Evolutionary conservation across 495 filamentous ascomycete genomes (phyloP).

Genomic region (Talaromyces stipitatus): DNA sequence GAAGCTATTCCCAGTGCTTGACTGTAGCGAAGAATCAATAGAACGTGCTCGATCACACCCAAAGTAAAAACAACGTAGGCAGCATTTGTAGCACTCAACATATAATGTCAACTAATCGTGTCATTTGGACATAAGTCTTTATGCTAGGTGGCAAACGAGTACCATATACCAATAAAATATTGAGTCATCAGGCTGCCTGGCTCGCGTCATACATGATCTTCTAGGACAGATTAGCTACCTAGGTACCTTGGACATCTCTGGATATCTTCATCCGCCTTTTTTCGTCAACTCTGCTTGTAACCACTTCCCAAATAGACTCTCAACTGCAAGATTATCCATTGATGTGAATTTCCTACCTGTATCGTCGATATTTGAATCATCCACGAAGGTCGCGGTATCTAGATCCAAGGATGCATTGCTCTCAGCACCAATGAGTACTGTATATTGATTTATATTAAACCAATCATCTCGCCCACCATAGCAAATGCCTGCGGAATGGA

Average conservation of each 20-base stretch:
- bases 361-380: not conserved
- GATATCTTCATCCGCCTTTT: not conserved
- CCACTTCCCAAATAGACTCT: not conserved
- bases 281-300: not conserved
- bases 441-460: conserved; percentile 1
- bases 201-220: not conserved
- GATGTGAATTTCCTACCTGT: not conserved
- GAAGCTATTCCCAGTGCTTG: too few relatives aligned
- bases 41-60: too few relatives aligned
- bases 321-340: not conserved
- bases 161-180: not conserved
- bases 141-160: not conserved
- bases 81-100: too few relatives aligned
- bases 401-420: not conserved
- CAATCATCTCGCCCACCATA: not conserved
- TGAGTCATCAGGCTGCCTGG: not conserved
- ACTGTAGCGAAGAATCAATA: too few relatives aligned
- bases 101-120: too few relatives aligned
- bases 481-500: not conserved
- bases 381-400: not conserved
- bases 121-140: too few relatives aligned
- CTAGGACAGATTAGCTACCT: not conserved
- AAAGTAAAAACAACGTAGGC: too few relatives aligned
- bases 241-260: too few relatives aligned
- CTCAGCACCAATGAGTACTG: not conserved